Evolutionary conservation across 2,329 filamentous ascomycete species (phyloP).

Genomic region (Xylariales sp.): DNA sequence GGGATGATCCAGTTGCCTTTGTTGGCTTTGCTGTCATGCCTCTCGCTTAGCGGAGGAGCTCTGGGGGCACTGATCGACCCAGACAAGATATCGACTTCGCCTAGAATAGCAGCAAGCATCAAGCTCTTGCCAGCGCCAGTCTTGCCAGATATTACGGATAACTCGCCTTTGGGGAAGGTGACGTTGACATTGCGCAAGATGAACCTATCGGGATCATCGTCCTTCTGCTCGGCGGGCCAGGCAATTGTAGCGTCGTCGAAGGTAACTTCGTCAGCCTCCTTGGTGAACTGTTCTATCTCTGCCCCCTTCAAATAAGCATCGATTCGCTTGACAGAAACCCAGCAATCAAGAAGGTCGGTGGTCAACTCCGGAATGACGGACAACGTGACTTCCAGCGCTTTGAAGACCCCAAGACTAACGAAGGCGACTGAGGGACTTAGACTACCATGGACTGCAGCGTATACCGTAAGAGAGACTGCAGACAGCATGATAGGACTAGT

Average conservation of each 20-base stretch:
- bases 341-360: conserved; percentile 65
- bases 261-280: conserved; percentile 52
- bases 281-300: conserved; percentile 54
- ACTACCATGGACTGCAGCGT: conserved; percentile 57
- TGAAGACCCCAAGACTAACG: conserved; percentile 71
- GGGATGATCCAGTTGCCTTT: conserved; percentile 64
- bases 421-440: conserved; percentile 73
- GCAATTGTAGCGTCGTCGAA: conserved; percentile 67
- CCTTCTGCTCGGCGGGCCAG: conserved; percentile 65
- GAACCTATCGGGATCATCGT: conserved; percentile 56
- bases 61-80: conserved; percentile 56
- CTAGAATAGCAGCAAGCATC: conserved; percentile 67
- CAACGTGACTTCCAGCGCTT: conserved; percentile 66
- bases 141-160: conserved; percentile 72
- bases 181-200: conserved; percentile 60
- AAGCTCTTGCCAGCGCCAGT: conserved; percentile 77
- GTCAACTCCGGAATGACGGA: conserved; percentile 69
- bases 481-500: conserved; percentile 69
- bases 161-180: conserved; percentile 61
- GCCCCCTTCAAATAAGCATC: conserved; percentile 65
- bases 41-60: conserved; percentile 45
- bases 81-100: conserved; percentile 65
- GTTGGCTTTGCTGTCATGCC: conserved; percentile 60
- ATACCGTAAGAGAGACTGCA: conserved; percentile 64
- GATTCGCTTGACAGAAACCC: conserved; percentile 68